A percentile compares a stretch with the other conserved stretches of the same genome.
phyloP scores from a whole-genome alignment of 257 asterid genomes.

The Dorcoceras hygrometricum region DNA sequence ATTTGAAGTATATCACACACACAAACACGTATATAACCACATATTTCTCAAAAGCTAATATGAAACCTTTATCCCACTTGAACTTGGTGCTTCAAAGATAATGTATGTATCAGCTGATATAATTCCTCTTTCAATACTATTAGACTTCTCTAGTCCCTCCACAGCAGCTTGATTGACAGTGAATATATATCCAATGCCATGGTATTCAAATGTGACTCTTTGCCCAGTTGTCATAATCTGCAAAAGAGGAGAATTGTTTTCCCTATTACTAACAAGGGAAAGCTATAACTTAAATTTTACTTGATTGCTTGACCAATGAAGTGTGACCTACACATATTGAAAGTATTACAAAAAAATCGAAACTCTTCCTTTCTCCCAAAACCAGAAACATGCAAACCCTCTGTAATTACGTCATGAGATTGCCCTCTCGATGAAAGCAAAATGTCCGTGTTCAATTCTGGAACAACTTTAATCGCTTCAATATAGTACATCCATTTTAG shows the following conservation, averaged over 20 bases:
- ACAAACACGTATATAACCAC: slow-evolving; percentile 7
- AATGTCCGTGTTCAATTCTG: slow-evolving; percentile 8
- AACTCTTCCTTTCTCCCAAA: slow-evolving; percentile 2
- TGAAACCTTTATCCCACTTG: slow-evolving; percentile 89
- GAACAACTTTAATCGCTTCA: not conserved
- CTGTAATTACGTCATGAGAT: slow-evolving; percentile 15
- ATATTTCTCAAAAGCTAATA: slow-evolving; percentile 19
- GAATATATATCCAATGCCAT: slow-evolving; percentile 71
- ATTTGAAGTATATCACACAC: slow-evolving; percentile 13
- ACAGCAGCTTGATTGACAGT: slow-evolving; percentile 84
- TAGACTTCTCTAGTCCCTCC: slow-evolving; percentile 67
- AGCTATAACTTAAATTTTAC: not conserved
- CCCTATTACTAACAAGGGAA: not conserved
- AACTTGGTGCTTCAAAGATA: slow-evolving; percentile 68
- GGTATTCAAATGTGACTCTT: slow-evolving; percentile 82
- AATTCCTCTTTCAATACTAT: slow-evolving; percentile 72
- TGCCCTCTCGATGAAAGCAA: slow-evolving; percentile 11
- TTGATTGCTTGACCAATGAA: not conserved
- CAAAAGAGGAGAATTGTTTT: slow-evolving; percentile 22
- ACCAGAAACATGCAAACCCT: slow-evolving; percentile 1
- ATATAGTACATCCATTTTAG: too few species aligned
- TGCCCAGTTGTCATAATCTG: slow-evolving; percentile 93
- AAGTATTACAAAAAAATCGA: slow-evolving; percentile 3
- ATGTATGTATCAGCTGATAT: slow-evolving; percentile 82
- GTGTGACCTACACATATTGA: not conserved